Evolutionary conservation across 1,284 basidiomycete species (phyloP).

Genomic region (Anthracocystis walkeri): DNA sequence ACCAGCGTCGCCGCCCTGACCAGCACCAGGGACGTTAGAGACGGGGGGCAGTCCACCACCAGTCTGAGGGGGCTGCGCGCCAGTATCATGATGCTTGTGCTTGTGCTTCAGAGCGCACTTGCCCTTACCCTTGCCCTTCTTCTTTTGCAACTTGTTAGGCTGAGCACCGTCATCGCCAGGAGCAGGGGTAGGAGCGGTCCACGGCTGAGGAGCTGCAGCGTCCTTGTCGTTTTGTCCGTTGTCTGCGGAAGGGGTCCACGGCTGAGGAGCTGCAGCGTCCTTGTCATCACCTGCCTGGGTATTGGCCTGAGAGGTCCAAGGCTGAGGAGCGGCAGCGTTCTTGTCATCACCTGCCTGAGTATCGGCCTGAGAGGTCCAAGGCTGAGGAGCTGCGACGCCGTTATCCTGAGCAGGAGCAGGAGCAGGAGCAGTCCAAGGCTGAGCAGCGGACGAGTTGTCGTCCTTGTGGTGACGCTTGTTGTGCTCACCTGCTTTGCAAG

Average conservation of each 20-base stretch:
- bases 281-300: too few relatives aligned
- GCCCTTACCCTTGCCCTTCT: slow-evolving; percentile 27
- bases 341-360: too few relatives aligned
- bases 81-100: neutral
- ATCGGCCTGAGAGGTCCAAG: neutral
- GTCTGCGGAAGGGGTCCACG: neutral
- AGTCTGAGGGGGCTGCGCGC: neutral
- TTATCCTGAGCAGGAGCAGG: neutral
- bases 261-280: slow-evolving; percentile 7
- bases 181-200: neutral
- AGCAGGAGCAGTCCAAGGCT: neutral
- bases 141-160: slow-evolving; percentile 24
- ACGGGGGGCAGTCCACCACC: slow-evolving; percentile 1
- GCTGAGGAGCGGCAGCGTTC: too few relatives aligned
- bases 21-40: neutral
- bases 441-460: slow-evolving; percentile 1
- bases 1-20: neutral
- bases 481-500: slow-evolving; percentile 3
- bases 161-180: neutral
- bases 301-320: too few relatives aligned
- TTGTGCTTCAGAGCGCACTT: slow-evolving; percentile 21
- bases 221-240: neutral
- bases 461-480: slow-evolving; percentile 9
- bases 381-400: slow-evolving; percentile 2
- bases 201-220: neutral